Evolutionary conservation across 2,329 filamentous ascomycete species (phyloP), one percentile per base, ranked within the genome.

Genomic region (Diaporthe citriasiana): DNA sequence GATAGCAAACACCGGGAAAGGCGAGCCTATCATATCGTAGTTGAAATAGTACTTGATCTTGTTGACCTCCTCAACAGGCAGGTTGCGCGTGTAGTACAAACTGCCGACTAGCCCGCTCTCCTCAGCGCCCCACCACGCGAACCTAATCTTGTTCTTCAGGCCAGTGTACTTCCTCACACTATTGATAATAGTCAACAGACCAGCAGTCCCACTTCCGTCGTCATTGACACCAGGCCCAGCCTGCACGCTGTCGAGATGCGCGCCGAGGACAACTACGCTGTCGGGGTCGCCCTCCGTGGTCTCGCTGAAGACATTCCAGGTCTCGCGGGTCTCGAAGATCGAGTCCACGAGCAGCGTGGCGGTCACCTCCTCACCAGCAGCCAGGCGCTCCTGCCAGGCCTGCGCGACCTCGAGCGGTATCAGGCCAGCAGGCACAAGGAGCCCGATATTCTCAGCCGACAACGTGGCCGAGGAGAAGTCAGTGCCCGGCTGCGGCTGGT

Each of bases 401-500:
- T 53, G 63, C 4, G 63, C 63, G 8, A 78, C 74, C 55, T 81
- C 79, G 15, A 80, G 76, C 15, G 79, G 77, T 33, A 80, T 78
- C 53, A 81, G 76, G 19, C 77, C 80, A 1, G 76, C 77, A 13
- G 80, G 77, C 30, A 79, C 69, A 1, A 77, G 66, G 70, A 74
- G 70, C 1, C 78, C 79, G 57, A 78, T 77, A 68, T 77, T 79
- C 13, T 78, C 78, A 1, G 81, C 81, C 40, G 86, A 86, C 4
- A 91, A 82, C 0, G 88, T 90, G n/a, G 87, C 89, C 56, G 82
- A 82, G 9, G 86, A 79, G 12, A 79, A 75, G 60, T 71, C 66
- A 3, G 68, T 76, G 3, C 87, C 88, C 80, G 81, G 40, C 80
- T 82, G 84, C 76, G 93, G 91, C 85, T 93, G 90, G 80, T 91